Percentiles rank a stretch among this genome's conserved stretches.
phyloP scores from a whole-genome alignment of 306 rosid genomes.

The Prunus persica region DNA sequence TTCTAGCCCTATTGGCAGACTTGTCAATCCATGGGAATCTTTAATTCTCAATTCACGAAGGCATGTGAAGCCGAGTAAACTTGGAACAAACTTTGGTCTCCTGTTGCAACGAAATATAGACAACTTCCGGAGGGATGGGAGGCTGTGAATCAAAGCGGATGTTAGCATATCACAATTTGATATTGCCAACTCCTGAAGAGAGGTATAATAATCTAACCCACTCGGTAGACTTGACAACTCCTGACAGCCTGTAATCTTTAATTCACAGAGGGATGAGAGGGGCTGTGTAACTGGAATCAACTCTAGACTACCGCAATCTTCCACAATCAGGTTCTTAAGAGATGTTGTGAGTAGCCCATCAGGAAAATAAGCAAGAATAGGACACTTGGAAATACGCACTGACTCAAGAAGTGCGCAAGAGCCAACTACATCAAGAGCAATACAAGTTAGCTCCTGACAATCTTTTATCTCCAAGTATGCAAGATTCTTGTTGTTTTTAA shows the following conservation, averaged over 20 bases:
- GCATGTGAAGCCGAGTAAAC: too few relatives aligned
- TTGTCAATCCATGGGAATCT: neutral
- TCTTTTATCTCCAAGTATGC: neutral
- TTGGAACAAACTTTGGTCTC: neutral
- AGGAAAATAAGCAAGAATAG: neutral
- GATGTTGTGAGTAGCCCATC: neutral
- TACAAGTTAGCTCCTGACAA: neutral
- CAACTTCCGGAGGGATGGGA: neutral
- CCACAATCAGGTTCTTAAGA: neutral
- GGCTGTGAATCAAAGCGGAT: too few relatives aligned
- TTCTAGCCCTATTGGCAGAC: neutral
- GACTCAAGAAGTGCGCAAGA: neutral
- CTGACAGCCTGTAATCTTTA: fast-evolving
- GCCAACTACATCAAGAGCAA: neutral
- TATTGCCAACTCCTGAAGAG: neutral
- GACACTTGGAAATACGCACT: neutral
- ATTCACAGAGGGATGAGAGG: neutral
- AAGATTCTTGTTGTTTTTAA: neutral
- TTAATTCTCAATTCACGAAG: too few relatives aligned
- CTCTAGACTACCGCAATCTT: fast-evolving
- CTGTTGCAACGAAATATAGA: neutral
- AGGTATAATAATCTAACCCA: neutral
- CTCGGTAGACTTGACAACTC: neutral
- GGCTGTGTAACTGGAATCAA: neutral
- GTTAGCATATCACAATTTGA: too few relatives aligned